Conservation (phyloP, 192 early-diverging fungal species). For the Diversispora eburnea region DNA sequence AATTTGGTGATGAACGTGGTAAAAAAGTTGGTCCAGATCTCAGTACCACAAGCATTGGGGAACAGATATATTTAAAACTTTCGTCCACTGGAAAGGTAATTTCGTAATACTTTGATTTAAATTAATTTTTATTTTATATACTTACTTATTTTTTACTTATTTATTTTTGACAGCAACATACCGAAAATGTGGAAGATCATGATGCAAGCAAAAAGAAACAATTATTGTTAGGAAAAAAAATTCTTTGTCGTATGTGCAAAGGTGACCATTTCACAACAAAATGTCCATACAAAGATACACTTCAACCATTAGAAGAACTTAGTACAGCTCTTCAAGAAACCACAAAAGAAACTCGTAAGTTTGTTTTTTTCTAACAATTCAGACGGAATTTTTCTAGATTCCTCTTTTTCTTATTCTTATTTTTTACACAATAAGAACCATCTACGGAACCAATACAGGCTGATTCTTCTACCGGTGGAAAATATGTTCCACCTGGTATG, state of each 20-base stretch:
- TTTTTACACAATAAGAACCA: conserved; percentile 14
- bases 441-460: conserved; percentile 31
- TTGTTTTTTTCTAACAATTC: background rate
- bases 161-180: conserved; percentile 29
- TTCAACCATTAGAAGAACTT: conserved; percentile 75
- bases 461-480: conserved; percentile 43
- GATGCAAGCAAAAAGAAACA: conserved; percentile 54
- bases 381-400: background rate
- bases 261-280: conserved; percentile 94
- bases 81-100: conserved; percentile 61
- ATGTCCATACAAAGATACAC: conserved; percentile 98
- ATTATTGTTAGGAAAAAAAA: conserved; percentile 73
- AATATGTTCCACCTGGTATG: conserved; percentile 87
- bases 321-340: conserved; percentile 38
- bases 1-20: conserved; percentile 86
- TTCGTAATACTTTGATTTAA: conserved; percentile 21
- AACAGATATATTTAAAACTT: conserved; percentile 83
- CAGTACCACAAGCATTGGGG: conserved; percentile 83
- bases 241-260: conserved; percentile 92
- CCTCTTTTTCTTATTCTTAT: conserved; percentile 14
- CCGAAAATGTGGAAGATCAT: conserved; percentile 61
- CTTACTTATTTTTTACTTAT: background rate
- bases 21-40: conserved; percentile 80
- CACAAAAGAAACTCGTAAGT: conserved; percentile 43
- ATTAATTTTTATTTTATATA: background rate